Conservation (phyloP, 2,329 filamentous ascomycete species). For the Fusarium sp. region DNA sequence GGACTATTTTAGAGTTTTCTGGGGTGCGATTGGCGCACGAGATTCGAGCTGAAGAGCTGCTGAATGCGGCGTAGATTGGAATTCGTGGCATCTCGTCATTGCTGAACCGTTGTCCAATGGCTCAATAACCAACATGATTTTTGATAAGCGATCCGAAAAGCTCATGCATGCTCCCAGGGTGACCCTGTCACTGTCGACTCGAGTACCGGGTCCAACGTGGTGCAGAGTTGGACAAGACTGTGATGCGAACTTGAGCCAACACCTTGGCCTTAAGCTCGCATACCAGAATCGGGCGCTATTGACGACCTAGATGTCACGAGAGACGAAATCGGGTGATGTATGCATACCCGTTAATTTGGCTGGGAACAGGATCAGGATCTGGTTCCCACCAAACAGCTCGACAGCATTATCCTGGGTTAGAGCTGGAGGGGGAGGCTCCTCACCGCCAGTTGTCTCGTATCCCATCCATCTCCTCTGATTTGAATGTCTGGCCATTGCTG, state of each 20-base stretch:
- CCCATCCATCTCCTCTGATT: constrained; percentile 16
- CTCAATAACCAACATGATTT: constrained; percentile 30
- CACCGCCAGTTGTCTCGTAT: constrained; percentile 42
- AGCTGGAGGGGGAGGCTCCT: constrained; percentile 11
- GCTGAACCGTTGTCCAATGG: constrained; percentile 26
- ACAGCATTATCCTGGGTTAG: constrained; percentile 27
- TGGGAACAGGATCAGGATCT: constrained; percentile 25
- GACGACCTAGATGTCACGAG: constrained; percentile 14
- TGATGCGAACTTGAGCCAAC: constrained; percentile 31
- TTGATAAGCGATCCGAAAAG: constrained; percentile 33
- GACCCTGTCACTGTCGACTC: constrained; percentile 18
- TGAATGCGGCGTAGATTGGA: constrained; percentile 38
- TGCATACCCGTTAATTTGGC: constrained; percentile 38
- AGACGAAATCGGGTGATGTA: constrained; percentile 32
- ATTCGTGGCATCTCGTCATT: constrained; percentile 41
- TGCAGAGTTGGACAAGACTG: constrained; percentile 29
- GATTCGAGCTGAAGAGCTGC: constrained; percentile 31
- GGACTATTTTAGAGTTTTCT: constrained; percentile 18
- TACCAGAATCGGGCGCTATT: constrained; percentile 19
- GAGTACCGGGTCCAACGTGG: constrained; percentile 13
- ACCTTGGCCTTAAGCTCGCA: constrained; percentile 12
- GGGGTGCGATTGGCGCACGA: constrained; percentile 32
- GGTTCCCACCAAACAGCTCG: neutral
- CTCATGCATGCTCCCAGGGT: constrained; percentile 27
- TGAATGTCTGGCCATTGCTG: constrained; percentile 25